A percentile compares a stretch with the other conserved stretches of the same genome.
phyloP scores from a whole-genome alignment of 2,329 filamentous ascomycete species.

The Aspergillus pseudotamarii region DNA sequence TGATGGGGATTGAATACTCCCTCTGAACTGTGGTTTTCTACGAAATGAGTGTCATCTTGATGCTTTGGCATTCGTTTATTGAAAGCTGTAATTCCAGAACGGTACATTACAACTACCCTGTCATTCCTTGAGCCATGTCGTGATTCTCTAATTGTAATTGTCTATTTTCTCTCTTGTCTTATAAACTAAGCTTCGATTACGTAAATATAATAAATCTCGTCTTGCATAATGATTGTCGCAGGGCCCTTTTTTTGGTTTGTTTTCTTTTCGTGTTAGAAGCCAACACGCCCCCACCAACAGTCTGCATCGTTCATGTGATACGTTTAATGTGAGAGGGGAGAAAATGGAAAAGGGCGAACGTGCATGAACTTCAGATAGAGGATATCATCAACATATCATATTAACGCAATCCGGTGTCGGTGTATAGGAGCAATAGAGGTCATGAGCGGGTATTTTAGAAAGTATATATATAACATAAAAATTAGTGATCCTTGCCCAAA shows the following conservation, averaged over 20 bases:
- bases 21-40: not conserved
- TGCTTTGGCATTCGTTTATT: not conserved
- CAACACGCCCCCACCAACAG: not conserved
- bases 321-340: not conserved
- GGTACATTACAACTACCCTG: too few species aligned
- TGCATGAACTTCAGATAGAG: not conserved
- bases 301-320: not conserved
- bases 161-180: not conserved
- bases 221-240: not conserved
- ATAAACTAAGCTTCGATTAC: not conserved
- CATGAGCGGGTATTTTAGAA: constrained; percentile 8
- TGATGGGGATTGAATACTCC: constrained; percentile 36
- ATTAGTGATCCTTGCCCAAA: constrained; percentile 60
- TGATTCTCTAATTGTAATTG: too few species aligned
- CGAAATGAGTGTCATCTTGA: not conserved
- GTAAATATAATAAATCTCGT: not conserved
- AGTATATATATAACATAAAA: constrained; percentile 1
- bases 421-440: constrained; percentile 18
- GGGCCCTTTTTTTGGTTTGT: not conserved
- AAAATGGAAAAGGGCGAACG: not conserved
- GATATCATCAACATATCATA: constrained; percentile 6
- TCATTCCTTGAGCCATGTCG: too few species aligned
- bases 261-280: not conserved
- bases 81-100: too few species aligned
- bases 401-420: not conserved